Evolutionary conservation across 2,329 filamentous ascomycete species (phyloP), one percentile per base, ranked within the genome.

Genomic region (Aphanocladium album): DNA sequence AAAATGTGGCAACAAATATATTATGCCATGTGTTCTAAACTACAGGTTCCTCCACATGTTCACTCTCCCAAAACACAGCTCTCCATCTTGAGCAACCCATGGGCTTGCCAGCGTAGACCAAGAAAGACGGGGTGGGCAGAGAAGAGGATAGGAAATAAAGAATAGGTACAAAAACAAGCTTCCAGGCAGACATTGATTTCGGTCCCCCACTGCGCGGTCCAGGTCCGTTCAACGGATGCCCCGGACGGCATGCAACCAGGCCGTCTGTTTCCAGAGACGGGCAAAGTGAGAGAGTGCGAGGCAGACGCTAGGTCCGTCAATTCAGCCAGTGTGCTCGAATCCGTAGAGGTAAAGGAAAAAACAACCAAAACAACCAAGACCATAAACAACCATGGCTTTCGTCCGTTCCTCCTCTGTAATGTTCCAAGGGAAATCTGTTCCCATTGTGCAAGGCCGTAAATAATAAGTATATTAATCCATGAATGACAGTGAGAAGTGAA

Each of bases 401-500:
- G n/a, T 60, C 53, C 39, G 17, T 47, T 47, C 57, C 57, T 53
- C 57, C 57, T 37, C 57, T 37, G 50, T 59, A 59, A 37, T 45
- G 30, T 46, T 47, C 21, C 51, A 56, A 43, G 45, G 52, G 46
- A 57, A 33, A 35, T 21, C 37, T 39, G n/a, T 43, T 56, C 45
- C 59, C 59, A 50, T 56, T 55, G 35, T 43, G 54, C 49, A 49
- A 58, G 54, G 52, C 54, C 52, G 61, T 62, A 53, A 62, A 55
- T 47, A 62, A 47, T 39, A 60, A 60, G 39, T 53, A 54, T 58
- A 60, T 60, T 52, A 52, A 55, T 61, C 57, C 68, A 61, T 74
- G 57, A 76, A 74, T 62, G 74, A 76, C 63, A 72, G 74, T 67
- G 63, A 66, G 72, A 76, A 76, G 65, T 64, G 72, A 74, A 76